A percentile compares a stretch with the other conserved stretches of the same genome.
Evolutionary conservation across 345 rosid species (phyloP).

Genomic region (Laguncularia racemosa): DNA sequence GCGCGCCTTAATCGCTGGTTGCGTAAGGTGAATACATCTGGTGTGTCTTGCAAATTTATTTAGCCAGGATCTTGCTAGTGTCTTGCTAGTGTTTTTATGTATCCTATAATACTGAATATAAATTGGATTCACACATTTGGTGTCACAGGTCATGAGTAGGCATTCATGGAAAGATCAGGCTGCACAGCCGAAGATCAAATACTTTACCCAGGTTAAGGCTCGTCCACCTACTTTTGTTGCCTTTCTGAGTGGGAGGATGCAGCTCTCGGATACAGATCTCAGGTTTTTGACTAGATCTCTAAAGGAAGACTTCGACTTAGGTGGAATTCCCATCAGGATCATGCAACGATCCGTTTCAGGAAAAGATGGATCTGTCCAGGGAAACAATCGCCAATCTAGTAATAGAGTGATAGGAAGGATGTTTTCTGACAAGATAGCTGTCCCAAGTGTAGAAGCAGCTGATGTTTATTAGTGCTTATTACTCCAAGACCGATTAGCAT

Average conservation of each 20-base stretch:
- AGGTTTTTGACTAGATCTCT: slow-evolving; percentile 74
- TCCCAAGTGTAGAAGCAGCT: background rate
- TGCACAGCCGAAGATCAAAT: slow-evolving; percentile 84
- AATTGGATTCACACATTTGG: background rate
- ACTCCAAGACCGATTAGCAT: too few species aligned
- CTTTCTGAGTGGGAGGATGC: slow-evolving; percentile 59
- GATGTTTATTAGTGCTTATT: too few species aligned
- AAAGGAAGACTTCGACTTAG: slow-evolving; percentile 91
- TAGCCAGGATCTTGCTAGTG: background rate
- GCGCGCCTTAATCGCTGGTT: slow-evolving; percentile 92
- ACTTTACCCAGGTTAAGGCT: slow-evolving; percentile 97
- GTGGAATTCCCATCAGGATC: slow-evolving; percentile 88
- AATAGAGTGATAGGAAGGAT: slow-evolving; percentile 26
- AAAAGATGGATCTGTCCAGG: slow-evolving; percentile 14
- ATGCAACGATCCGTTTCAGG: slow-evolving; percentile 53
- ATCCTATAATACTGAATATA: background rate
- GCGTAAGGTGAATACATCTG: slow-evolving; percentile 48
- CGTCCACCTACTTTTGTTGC: slow-evolving; percentile 96
- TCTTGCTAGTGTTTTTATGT: background rate
- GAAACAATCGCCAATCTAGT: slow-evolving; percentile 18
- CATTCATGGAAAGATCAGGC: slow-evolving; percentile 96
- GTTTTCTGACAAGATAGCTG: slow-evolving; percentile 53
- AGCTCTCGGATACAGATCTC: slow-evolving; percentile 61
- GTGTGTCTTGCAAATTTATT: background rate
- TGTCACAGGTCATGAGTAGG: slow-evolving; percentile 76